Evolutionary conservation across 2,329 filamentous ascomycete genomes (phyloP).

Genomic region (Talaromyces atroroseus): DNA sequence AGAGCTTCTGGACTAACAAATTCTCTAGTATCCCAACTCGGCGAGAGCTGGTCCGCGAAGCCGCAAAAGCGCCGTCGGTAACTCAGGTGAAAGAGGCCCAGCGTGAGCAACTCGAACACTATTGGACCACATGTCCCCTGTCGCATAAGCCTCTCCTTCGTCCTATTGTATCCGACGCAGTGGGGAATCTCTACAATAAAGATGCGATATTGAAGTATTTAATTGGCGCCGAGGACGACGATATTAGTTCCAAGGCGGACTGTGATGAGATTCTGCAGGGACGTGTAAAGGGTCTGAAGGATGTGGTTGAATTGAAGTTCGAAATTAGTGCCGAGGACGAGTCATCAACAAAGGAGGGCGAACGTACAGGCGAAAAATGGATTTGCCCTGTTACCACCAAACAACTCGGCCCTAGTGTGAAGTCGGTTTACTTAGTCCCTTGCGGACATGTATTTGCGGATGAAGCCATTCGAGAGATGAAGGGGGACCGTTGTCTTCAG

Average conservation of each 20-base stretch:
- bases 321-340: constrained; percentile 39
- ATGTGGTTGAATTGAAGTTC: constrained; percentile 83
- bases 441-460: constrained; percentile 95
- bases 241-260: constrained; percentile 50
- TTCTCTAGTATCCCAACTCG: constrained; percentile 74
- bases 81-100: constrained; percentile 84
- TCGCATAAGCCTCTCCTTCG: constrained; percentile 68
- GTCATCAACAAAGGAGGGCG: background rate
- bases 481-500: constrained; percentile 56
- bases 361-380: constrained; percentile 53
- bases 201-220: constrained; percentile 73
- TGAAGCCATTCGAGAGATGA: constrained; percentile 75
- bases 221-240: constrained; percentile 52
- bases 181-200: constrained; percentile 89
- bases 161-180: constrained; percentile 76
- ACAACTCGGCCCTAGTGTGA: constrained; percentile 70
- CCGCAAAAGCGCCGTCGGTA: constrained; percentile 73
- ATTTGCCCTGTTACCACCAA: constrained; percentile 86
- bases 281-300: constrained; percentile 70
- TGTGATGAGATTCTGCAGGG: constrained; percentile 58
- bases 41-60: constrained; percentile 91
- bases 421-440: constrained; percentile 83
- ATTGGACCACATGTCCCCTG: constrained; percentile 84
- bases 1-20: background rate
- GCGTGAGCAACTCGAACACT: constrained; percentile 76